Evolutionary conservation across 805 yeast genomes (phyloP).

Genomic region (Pichia gijzeniarum): DNA sequence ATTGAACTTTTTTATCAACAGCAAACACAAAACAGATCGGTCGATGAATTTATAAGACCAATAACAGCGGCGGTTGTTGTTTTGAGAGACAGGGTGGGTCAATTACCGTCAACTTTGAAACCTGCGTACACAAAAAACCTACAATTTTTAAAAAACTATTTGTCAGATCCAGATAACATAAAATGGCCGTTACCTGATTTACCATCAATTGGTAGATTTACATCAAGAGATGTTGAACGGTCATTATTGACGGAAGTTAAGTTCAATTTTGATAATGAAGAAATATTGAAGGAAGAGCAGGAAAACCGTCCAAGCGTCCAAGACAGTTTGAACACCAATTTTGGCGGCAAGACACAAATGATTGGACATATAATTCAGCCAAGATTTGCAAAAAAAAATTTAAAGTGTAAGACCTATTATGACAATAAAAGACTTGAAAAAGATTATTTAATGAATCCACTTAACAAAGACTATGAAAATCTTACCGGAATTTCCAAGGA

Average conservation of each 20-base stretch:
- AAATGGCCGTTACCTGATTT: slow-evolving; percentile 81
- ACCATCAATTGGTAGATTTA: slow-evolving; percentile 54
- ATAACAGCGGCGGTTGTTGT: slow-evolving; percentile 81
- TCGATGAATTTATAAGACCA: slow-evolving; percentile 42
- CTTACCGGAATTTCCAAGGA: slow-evolving; percentile 33
- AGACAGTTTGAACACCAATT: slow-evolving; percentile 15
- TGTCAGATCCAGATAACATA: slow-evolving; percentile 28
- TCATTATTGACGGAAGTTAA: slow-evolving; percentile 70
- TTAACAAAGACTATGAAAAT: slow-evolving; percentile 32
- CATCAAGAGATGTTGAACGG: slow-evolving; percentile 71
- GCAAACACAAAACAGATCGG: slow-evolving; percentile 23
- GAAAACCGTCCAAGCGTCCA: slow-evolving; percentile 13
- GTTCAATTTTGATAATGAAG: slow-evolving; percentile 49
- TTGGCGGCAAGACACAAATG: slow-evolving; percentile 23
- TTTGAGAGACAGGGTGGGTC: slow-evolving; percentile 74
- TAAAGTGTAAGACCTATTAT: slow-evolving; percentile 38
- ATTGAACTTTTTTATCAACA: slow-evolving; percentile 47
- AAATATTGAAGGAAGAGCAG: slow-evolving; percentile 32
- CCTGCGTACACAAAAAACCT: slow-evolving; percentile 68
- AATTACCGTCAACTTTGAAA: slow-evolving; percentile 69
- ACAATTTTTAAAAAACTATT: slow-evolving; percentile 55
- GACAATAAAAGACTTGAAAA: slow-evolving; percentile 55
- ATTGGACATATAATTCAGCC: slow-evolving; percentile 29
- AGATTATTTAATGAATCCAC: slow-evolving; percentile 65
- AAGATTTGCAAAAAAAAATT: slow-evolving; percentile 19